Conservation (phyloP, 139 green algal species). For the Chlamydomonas asymmetrica region DNA sequence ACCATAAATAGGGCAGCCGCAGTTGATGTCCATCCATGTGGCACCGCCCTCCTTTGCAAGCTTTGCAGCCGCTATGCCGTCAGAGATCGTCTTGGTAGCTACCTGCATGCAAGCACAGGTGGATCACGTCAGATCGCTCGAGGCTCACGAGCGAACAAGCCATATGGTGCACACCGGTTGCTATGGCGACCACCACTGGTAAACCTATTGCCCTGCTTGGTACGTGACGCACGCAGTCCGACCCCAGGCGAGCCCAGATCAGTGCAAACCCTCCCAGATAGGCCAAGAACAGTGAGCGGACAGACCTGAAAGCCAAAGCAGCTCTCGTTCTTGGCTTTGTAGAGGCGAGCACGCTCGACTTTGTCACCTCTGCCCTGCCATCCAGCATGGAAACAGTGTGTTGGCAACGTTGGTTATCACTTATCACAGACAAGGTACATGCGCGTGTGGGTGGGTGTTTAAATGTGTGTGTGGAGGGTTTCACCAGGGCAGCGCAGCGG, state of each 20-base stretch:
- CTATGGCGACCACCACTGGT: too few species aligned
- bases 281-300: too few species aligned
- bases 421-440: too few species aligned
- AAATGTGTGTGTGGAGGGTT: too few species aligned
- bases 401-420: too few species aligned
- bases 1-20: conserved; percentile 83
- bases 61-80: conserved; percentile 63
- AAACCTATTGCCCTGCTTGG: too few species aligned
- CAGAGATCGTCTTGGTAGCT: conserved; percentile 78
- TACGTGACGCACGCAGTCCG: not conserved
- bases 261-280: too few species aligned
- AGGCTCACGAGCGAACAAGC: too few species aligned
- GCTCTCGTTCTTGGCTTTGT: conserved; percentile 44
- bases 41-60: conserved; percentile 68
- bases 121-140: not conserved
- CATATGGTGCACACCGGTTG: too few species aligned
- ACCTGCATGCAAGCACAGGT: conserved; percentile 67
- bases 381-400: too few species aligned
- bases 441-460: not conserved
- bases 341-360: conserved; percentile 55
- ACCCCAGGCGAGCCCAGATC: too few species aligned
- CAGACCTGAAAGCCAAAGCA: conserved; percentile 59
- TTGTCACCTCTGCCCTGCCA: conserved; percentile 39
- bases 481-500: too few species aligned
- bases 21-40: conserved; percentile 84